Conservation (phyloP, 176 grass and related monocot species). For the Oropetium thomaeum region DNA sequence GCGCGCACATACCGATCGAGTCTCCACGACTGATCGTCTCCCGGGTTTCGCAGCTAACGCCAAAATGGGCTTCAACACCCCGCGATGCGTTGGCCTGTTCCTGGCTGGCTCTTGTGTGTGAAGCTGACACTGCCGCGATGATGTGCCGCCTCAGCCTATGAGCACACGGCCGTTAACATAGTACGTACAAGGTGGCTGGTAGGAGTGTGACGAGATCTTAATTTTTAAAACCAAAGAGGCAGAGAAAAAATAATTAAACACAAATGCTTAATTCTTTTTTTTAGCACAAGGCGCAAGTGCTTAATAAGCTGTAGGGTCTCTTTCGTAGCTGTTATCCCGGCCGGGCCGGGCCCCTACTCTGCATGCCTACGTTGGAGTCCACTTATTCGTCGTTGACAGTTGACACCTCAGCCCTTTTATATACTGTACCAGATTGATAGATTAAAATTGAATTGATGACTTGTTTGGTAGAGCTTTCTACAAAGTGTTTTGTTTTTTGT, state of each 20-base stretch:
- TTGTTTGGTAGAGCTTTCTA: background rate
- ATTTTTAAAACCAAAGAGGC: background rate
- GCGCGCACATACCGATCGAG: no score
- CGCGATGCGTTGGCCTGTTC: conserved; percentile 24
- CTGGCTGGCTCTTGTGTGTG: background rate
- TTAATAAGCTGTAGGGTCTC: background rate
- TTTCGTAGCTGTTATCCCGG: background rate
- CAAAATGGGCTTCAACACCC: no score
- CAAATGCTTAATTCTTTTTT: no score
- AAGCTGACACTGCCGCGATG: background rate
- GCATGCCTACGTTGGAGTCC: background rate
- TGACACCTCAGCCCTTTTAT: background rate
- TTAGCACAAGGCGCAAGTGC: no score
- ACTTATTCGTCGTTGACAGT: no score
- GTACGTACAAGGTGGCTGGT: background rate
- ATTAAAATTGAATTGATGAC: background rate
- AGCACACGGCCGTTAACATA: background rate
- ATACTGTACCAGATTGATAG: background rate
- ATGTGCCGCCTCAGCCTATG: background rate
- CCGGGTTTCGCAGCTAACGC: no score
- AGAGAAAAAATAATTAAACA: no score
- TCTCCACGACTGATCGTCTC: no score
- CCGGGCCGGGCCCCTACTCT: background rate
- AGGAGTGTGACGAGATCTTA: background rate
- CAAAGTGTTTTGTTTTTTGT: no score